Percentiles rank a stretch among this genome's conserved stretches.
Conservation (phyloP, 106 monocot genomes). For the Acanthochlamys bracteata region DNA sequence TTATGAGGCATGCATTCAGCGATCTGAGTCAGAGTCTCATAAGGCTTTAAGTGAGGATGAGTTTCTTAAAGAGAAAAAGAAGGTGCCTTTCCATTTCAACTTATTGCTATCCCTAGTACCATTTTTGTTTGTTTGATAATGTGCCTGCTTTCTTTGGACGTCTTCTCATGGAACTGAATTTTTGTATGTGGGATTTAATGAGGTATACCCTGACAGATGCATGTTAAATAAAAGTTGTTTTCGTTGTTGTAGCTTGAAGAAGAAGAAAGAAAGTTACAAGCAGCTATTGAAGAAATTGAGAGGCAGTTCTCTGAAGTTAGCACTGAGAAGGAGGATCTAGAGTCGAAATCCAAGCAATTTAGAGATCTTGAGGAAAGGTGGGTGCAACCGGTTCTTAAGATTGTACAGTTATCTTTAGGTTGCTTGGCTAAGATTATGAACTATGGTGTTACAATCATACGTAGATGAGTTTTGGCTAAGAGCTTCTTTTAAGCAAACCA, state of each 20-base stretch:
- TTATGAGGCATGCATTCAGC: slow-evolving; percentile 76
- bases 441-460: too few relatives aligned
- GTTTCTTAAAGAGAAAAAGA: slow-evolving; percentile 77
- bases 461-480: too few relatives aligned
- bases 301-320: slow-evolving; percentile 59
- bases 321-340: slow-evolving; percentile 58
- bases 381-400: slow-evolving; percentile 4
- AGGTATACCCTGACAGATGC: too few relatives aligned
- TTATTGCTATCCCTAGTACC: neutral
- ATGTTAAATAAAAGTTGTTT: neutral
- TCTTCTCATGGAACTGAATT: neutral
- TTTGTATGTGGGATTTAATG: too few relatives aligned
- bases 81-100: slow-evolving; percentile 33
- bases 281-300: slow-evolving; percentile 73
- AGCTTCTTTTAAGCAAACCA: too few relatives aligned
- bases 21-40: slow-evolving; percentile 45
- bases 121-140: neutral
- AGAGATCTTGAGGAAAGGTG: slow-evolving; percentile 77
- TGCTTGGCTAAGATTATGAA: too few relatives aligned
- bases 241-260: slow-evolving; percentile 51
- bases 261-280: slow-evolving; percentile 71
- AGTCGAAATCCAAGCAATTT: slow-evolving; percentile 60
- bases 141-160: neutral
- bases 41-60: slow-evolving; percentile 69
- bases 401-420: too few relatives aligned